phyloP scores from a whole-genome alignment of 2,329 filamentous ascomycete genomes.

The Orbilia oligospora region DNA sequence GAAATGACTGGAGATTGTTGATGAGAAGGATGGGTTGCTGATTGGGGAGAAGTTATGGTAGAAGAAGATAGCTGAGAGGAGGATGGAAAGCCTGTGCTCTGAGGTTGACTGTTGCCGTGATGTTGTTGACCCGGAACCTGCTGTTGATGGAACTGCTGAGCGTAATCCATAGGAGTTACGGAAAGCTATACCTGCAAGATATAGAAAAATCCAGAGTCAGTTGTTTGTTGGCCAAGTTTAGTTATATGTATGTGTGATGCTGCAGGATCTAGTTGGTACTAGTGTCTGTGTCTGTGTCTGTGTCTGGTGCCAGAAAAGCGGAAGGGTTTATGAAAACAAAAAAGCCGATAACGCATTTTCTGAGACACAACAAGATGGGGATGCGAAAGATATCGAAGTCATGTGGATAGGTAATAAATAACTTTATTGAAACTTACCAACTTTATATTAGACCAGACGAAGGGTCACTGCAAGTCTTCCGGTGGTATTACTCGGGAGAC shows the following conservation, averaged over 20 bases:
- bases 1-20: slow-evolving; percentile 56
- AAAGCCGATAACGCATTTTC: slow-evolving; percentile 53
- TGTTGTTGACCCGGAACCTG: slow-evolving; percentile 60
- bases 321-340: slow-evolving; percentile 47
- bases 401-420: slow-evolving; percentile 40
- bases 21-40: slow-evolving; percentile 57
- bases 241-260: slow-evolving; percentile 20
- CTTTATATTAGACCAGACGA: slow-evolving; percentile 60
- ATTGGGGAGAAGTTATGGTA: slow-evolving; percentile 55
- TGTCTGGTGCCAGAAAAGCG: slow-evolving; percentile 36
- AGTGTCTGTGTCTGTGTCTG: background rate
- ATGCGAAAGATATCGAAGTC: slow-evolving; percentile 40
- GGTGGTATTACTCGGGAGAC: slow-evolving; percentile 59
- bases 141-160: slow-evolving; percentile 61
- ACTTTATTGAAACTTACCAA: slow-evolving; percentile 54
- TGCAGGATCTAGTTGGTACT: slow-evolving; percentile 50
- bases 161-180: slow-evolving; percentile 62
- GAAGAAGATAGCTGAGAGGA: slow-evolving; percentile 57
- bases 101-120: slow-evolving; percentile 58
- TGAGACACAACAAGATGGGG: slow-evolving; percentile 46
- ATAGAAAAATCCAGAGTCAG: slow-evolving; percentile 53
- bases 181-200: slow-evolving; percentile 61
- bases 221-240: slow-evolving; percentile 47
- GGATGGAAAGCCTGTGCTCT: slow-evolving; percentile 44
- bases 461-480: slow-evolving; percentile 61